These are phyloP conservation scores for Nicotiana undulata DNA, from an alignment of 257 asterid genomes.

Conservation along the genomic window DNA sequence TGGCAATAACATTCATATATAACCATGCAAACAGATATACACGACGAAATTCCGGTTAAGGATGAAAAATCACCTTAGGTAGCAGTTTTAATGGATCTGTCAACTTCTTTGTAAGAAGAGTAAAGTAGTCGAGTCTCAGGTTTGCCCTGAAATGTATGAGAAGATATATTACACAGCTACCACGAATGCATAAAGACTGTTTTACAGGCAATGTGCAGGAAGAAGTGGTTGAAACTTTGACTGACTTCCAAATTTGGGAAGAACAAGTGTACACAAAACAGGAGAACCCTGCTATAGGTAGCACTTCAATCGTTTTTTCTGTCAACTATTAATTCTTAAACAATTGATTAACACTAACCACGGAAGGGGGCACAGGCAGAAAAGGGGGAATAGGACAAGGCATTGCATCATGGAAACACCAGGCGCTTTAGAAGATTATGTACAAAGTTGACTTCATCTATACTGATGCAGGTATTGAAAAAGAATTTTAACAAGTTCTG, in stretches of 20 bases:
- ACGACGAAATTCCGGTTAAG: neutral
- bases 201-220: neutral
- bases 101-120: constrained; percentile 63
- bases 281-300: neutral
- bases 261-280: neutral
- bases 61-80: constrained; percentile 51
- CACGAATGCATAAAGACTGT: neutral
- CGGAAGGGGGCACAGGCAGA: neutral
- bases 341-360: neutral
- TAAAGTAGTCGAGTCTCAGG: constrained; percentile 73
- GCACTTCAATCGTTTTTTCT: neutral
- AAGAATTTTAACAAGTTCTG: neutral
- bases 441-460: neutral
- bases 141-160: constrained; percentile 42
- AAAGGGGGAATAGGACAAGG: neutral
- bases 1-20: constrained; percentile 21
- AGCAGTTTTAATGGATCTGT: constrained; percentile 61
- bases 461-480: neutral
- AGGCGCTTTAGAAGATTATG: neutral
- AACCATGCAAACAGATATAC: neutral
- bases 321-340: neutral
- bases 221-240: neutral
- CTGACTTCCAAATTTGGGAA: neutral
- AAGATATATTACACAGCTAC: neutral
- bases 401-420: neutral